Percentiles rank a stretch among this genome's conserved stretches.
Conservation (phyloP, 164 flowering plant genomes). For the Brasenia schreberi region DNA sequence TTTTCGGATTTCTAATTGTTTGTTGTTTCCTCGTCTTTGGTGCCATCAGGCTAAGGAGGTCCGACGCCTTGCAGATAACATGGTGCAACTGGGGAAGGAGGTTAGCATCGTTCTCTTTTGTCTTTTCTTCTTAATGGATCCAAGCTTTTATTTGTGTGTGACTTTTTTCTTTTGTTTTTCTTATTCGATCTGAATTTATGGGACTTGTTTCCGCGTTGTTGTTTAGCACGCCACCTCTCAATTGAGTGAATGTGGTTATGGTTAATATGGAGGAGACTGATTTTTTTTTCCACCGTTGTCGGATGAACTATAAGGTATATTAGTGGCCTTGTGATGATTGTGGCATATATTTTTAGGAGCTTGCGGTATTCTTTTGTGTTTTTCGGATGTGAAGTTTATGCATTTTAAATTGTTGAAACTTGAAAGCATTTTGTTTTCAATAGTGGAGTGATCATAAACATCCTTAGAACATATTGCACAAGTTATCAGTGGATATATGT, state of each 20-base stretch:
- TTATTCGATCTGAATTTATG: too few relatives aligned
- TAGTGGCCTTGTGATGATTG: not conserved
- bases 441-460: too few relatives aligned
- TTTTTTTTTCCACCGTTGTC: not conserved
- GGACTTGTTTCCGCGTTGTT: too few relatives aligned
- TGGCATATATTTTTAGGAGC: not conserved
- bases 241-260: not conserved
- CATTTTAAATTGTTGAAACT: too few relatives aligned
- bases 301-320: not conserved
- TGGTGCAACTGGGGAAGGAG: slow-evolving; percentile 93
- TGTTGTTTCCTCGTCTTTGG: not conserved
- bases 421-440: too few relatives aligned
- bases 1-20: not conserved
- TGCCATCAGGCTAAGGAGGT: slow-evolving; percentile 66
- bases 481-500: too few relatives aligned
- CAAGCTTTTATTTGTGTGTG: not conserved
- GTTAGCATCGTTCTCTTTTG: slow-evolving; percentile 16
- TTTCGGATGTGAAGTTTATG: too few relatives aligned
- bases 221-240: too few relatives aligned
- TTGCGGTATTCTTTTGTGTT: not conserved
- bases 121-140: not conserved
- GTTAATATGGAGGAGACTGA: not conserved
- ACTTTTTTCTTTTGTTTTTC: too few relatives aligned
- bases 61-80: slow-evolving; percentile 79
- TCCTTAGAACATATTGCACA: too few relatives aligned